Evolutionary conservation across 805 yeast genomes (phyloP).

Genomic region (Pichia paraexigua): DNA sequence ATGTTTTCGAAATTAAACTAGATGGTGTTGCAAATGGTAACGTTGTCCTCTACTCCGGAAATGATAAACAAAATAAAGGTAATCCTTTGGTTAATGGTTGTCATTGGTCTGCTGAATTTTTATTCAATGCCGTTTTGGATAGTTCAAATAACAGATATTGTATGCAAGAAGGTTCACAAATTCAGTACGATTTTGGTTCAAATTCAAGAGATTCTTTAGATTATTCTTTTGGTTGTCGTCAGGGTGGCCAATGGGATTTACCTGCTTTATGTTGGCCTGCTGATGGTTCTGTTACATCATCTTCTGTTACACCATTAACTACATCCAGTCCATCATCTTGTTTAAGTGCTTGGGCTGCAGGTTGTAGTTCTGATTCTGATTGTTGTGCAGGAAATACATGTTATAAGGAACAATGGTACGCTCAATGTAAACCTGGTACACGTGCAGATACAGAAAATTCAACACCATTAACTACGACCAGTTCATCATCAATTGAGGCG

Average conservation of each 20-base stretch:
- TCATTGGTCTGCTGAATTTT: constrained; percentile 21
- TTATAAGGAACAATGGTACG: not conserved
- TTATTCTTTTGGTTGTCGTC: constrained; percentile 21
- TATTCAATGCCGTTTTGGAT: constrained; percentile 8
- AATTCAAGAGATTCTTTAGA: constrained; percentile 12
- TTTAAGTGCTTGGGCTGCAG: not conserved
- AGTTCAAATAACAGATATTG: constrained; percentile 10
- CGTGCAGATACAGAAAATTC: not conserved
- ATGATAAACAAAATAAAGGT: constrained; percentile 9
- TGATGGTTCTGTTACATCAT: not conserved
- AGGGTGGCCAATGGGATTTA: constrained; percentile 5
- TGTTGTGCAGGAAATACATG: not conserved
- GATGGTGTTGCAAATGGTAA: constrained; percentile 18
- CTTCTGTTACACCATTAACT: not conserved
- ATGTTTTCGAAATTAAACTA: constrained; percentile 19
- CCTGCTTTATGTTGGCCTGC: constrained; percentile 6
- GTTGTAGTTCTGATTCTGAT: not conserved
- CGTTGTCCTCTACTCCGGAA: constrained; percentile 19
- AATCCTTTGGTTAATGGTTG: constrained; percentile 16
- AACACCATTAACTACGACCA: not conserved
- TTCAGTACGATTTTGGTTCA: constrained; percentile 22
- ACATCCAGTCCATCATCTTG: not conserved
- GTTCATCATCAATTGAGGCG: not conserved
- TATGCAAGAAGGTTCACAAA: constrained; percentile 14
- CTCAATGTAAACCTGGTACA: not conserved